phyloP scores from a whole-genome alignment of 148 eudicot genomes.

The Chenopodium berlandieri region DNA sequence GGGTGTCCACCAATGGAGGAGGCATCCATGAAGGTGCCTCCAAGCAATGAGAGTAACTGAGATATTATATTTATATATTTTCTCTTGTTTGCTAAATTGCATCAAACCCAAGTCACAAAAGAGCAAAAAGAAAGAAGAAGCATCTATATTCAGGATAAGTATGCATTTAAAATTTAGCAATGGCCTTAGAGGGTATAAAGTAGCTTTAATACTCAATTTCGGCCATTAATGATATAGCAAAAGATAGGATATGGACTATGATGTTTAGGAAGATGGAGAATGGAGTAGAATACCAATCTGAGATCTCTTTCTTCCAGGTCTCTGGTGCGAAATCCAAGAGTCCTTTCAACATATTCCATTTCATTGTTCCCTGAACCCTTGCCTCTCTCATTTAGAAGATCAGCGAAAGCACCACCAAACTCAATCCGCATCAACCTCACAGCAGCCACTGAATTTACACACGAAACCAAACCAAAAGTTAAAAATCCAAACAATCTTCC shows the following conservation, averaged over 20 bases:
- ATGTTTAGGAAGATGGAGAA: constrained; percentile 2
- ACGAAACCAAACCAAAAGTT: constrained; percentile 13
- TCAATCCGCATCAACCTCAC: constrained; percentile 97
- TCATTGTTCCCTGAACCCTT: constrained; percentile 86
- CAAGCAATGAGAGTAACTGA: too few species aligned
- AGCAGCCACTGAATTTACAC: constrained; percentile 28
- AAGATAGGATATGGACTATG: not conserved
- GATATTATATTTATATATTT: not conserved
- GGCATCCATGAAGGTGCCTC: too few species aligned
- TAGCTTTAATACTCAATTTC: not conserved
- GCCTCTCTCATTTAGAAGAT: constrained; percentile 85
- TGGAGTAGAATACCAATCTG: constrained; percentile 52
- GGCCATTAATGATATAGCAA: too few species aligned
- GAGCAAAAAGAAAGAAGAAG: not conserved
- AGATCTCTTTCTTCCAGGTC: constrained; percentile 83
- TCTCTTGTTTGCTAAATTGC: not conserved
- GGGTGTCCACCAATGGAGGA: too few species aligned
- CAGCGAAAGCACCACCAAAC: constrained; percentile 95
- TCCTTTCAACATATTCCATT: constrained; percentile 95
- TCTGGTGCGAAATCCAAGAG: constrained; percentile 86
- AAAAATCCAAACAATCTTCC: not conserved
- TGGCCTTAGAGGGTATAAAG: not conserved
- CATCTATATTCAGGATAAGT: not conserved
- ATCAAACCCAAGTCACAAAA: not conserved
- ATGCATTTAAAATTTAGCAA: not conserved